Evolutionary conservation across 148 eudicot species (phyloP).

Genomic region (Rhododendron ferrugineum): DNA sequence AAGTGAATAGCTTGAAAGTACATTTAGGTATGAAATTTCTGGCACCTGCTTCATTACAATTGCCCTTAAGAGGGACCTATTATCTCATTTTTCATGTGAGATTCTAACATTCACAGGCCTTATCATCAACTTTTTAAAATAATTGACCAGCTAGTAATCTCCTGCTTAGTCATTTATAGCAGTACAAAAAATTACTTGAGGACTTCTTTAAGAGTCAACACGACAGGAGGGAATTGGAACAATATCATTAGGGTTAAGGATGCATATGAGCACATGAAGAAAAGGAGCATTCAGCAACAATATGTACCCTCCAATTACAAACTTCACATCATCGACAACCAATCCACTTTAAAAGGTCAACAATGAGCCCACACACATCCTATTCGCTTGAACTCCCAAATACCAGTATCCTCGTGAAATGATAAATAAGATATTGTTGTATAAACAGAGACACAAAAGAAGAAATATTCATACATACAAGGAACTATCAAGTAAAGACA

Average conservation of each 20-base stretch:
- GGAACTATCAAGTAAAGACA: background rate
- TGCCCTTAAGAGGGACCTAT: background rate
- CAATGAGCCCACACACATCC: background rate
- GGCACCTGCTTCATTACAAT: background rate
- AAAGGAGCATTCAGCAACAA: background rate
- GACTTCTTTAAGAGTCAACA: background rate
- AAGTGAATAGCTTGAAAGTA: background rate
- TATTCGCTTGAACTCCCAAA: background rate
- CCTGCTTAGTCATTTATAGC: background rate
- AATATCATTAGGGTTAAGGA: background rate
- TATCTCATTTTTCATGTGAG: background rate
- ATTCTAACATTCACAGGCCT: background rate
- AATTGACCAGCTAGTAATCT: background rate
- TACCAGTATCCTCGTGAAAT: background rate
- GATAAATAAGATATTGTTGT: background rate
- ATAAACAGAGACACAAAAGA: background rate
- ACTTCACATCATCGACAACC: background rate
- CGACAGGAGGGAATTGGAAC: background rate
- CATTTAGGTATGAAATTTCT: background rate
- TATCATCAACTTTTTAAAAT: background rate
- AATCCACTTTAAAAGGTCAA: background rate
- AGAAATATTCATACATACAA: background rate
- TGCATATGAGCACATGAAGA: background rate
- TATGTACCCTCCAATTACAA: background rate
- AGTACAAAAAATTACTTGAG: background rate